These are phyloP conservation scores for Luzula sylvatica DNA, from an alignment of 176 grass and related monocot species.

Conservation along the genomic window DNA sequence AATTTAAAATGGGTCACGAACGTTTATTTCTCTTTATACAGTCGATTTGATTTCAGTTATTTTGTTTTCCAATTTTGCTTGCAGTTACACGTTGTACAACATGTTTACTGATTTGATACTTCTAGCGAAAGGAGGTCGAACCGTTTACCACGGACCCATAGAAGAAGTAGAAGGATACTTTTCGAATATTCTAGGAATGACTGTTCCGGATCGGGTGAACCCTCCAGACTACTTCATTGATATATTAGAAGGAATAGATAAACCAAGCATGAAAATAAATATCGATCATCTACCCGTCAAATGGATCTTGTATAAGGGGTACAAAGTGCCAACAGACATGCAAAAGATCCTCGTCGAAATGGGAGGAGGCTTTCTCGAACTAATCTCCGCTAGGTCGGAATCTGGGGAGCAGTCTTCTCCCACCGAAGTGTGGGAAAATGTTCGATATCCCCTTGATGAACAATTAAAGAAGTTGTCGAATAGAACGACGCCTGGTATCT, in stretches of 20 bases:
- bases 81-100: constrained; percentile 68
- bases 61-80: constrained; percentile 1
- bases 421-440: constrained; percentile 36
- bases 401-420: constrained; percentile 18
- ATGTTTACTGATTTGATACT: constrained; percentile 92
- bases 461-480: constrained; percentile 53
- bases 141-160: constrained; percentile 76
- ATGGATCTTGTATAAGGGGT: constrained; percentile 87
- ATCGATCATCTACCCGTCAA: constrained; percentile 61
- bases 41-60: neutral
- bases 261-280: constrained; percentile 36
- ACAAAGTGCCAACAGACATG: constrained; percentile 84
- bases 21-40: neutral
- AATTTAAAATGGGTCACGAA: no score
- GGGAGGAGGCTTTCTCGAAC: neutral
- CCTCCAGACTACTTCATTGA: constrained; percentile 96
- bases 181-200: constrained; percentile 42
- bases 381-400: neutral
- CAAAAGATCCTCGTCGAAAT: constrained; percentile 25
- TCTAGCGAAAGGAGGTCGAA: constrained; percentile 81
- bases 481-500: constrained; percentile 48
- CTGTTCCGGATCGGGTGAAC: constrained; percentile 78
- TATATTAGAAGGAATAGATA: constrained; percentile 75
- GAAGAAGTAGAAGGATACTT: constrained; percentile 94
- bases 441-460: constrained; percentile 42